Percentiles rank a stretch among this genome's conserved stretches.
These are phyloP conservation scores for Cladosporium cucumerinum DNA, from an alignment of 2,329 filamentous ascomycete species.

Conservation along the genomic window DNA sequence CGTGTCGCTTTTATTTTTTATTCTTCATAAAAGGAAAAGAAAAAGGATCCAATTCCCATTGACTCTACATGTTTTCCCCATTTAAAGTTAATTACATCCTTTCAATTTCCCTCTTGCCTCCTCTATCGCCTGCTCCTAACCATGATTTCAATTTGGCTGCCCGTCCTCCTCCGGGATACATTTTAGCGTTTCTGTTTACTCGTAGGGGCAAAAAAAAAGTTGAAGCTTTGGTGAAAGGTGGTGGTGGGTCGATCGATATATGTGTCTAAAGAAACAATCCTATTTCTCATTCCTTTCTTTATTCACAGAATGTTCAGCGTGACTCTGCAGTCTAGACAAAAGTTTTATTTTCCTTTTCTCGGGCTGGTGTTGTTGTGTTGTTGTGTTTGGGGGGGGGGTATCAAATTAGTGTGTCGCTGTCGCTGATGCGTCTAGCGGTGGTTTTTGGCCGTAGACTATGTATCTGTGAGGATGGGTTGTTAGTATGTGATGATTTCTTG, in stretches of 20 bases:
- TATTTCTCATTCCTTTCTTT: neutral
- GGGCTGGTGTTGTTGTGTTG: neutral
- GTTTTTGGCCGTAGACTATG: conserved; percentile 30
- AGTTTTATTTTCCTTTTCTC: neutral
- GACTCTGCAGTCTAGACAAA: neutral
- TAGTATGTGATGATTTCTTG: neutral
- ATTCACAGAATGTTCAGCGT: neutral
- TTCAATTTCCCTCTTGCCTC: too few relatives aligned
- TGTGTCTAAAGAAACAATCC: neutral
- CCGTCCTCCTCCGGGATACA: too few relatives aligned
- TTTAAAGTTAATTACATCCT: neutral
- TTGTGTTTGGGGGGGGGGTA: neutral
- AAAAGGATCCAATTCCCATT: neutral
- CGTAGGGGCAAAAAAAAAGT: neutral
- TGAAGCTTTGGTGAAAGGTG: neutral
- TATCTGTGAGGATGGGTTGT: conserved; percentile 22
- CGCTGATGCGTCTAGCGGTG: conserved; percentile 7
- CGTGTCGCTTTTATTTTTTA: neutral
- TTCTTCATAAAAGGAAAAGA: neutral
- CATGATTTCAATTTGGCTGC: neutral
- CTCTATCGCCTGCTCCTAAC: neutral
- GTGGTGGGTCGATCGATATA: neutral
- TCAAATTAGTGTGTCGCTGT: neutral
- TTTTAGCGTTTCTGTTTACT: neutral
- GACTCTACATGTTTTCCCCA: too few relatives aligned